A percentile compares a stretch with the other conserved stretches of the same genome.
phyloP scores from a whole-genome alignment of 2,329 filamentous ascomycete genomes.

The Microcera coccophila region DNA sequence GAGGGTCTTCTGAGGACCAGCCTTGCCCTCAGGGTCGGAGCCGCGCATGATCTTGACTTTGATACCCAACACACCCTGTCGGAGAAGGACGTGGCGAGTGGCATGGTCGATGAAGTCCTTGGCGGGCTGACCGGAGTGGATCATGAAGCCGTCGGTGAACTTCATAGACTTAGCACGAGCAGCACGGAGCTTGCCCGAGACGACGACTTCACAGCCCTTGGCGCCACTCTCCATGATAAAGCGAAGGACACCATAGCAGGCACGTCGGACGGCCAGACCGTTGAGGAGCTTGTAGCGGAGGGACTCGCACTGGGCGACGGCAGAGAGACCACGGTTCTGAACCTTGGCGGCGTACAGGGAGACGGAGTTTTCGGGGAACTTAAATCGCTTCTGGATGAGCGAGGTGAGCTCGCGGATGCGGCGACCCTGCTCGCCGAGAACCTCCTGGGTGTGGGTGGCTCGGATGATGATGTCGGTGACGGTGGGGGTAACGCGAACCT shows the following conservation, averaged over 20 bases:
- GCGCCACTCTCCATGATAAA: slow-evolving; percentile 99
- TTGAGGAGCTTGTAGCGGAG: slow-evolving; percentile 99
- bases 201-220: slow-evolving; percentile 99
- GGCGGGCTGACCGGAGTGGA: slow-evolving; percentile 99
- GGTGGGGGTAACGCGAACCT: slow-evolving; percentile 99
- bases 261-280: slow-evolving; percentile 95
- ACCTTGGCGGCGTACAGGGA: slow-evolving; percentile 99
- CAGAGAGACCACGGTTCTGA: slow-evolving; percentile 99
- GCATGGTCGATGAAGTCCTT: slow-evolving; percentile 99
- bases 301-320: slow-evolving; percentile 99
- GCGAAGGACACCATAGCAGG: slow-evolving; percentile 99
- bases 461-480: slow-evolving; percentile 99
- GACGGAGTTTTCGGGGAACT: slow-evolving; percentile 99
- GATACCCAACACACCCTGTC: slow-evolving; percentile 99
- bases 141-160: slow-evolving; percentile 99
- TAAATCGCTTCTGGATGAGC: slow-evolving; percentile 99
- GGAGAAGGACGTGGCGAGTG: slow-evolving; percentile 98
- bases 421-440: slow-evolving; percentile 98
- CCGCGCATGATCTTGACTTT: slow-evolving; percentile 99
- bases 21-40: slow-evolving; percentile 98
- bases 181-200: slow-evolving; percentile 97
- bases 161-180: slow-evolving; percentile 99
- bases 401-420: slow-evolving; percentile 99
- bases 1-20: slow-evolving; percentile 92
- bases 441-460: slow-evolving; percentile 99